Base-by-base conservation (phyloP, 2,329 filamentous ascomycete species). In the Pestalotiopsis sp. region DNA sequence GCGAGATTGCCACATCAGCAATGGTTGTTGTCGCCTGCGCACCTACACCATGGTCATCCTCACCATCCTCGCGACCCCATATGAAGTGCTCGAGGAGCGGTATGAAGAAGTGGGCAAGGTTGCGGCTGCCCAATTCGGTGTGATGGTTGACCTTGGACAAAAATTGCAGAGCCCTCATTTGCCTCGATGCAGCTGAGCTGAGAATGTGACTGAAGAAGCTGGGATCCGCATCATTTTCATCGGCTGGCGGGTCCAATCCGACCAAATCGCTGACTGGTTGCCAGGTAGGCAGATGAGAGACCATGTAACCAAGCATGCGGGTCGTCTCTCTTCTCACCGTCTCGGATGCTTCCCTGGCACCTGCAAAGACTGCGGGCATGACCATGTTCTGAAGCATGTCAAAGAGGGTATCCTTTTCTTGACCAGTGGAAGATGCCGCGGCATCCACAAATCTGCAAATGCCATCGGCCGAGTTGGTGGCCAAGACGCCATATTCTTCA, bases 51-150 rank as follows among this genome's bases (percentile, higher is more conserved):
- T 97, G 92, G 45, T 94, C 94, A 77, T 97, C 94, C 25, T 79
- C 84, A 9, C 86, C 85, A 62, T 94, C 92, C 4, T 88, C 89
- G 69, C 92, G 90, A 69, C 94, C 92, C 76, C 97, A 95, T 27
- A 98, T 91, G 76, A 98, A 98, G 77, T 98, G 95, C 77, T 99
- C 96, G 11, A 98, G 85, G 23, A 99, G 85, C 0, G 96, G 97
- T 56, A 99, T 89, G 77, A 98, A 94, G 76, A 98, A 92, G 20
- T 95, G 91, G 69, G 91, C 91, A 71, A 97, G 86, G 75, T 97
- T 97, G 66, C 90, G 89, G 75, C 93, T 92, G 70, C 87, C 87
- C 69, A 99, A 84, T 63, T 89, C 85, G 13, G 88, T 85, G 68
- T 86, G 86, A 11, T 84, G 79, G 67, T 93, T 93, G 71, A 92